A percentile compares a stretch with the other conserved stretches of the same genome.
phyloP scores from a whole-genome alignment of 805 yeast genomes.

The Spathaspora gorwiae region DNA sequence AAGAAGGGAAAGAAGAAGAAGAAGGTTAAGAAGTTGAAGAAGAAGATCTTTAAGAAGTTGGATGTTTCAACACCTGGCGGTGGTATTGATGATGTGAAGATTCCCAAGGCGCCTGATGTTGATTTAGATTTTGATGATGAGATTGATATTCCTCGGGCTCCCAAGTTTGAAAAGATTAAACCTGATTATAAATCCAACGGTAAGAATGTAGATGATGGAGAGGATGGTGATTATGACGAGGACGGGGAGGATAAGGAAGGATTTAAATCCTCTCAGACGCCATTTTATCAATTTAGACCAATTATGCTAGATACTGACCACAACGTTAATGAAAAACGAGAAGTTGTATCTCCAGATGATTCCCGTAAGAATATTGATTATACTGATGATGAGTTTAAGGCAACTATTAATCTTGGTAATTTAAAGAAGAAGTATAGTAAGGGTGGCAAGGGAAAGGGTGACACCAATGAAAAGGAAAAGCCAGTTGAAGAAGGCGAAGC shows the following conservation, averaged over 20 bases:
- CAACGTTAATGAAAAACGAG: background rate
- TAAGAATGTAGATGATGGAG: too few relatives aligned
- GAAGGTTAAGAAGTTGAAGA: conserved; percentile 16
- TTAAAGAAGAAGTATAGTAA: background rate
- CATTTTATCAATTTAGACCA: too few relatives aligned
- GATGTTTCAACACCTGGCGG: too few relatives aligned
- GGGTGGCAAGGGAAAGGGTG: conserved; percentile 1
- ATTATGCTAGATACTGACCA: background rate
- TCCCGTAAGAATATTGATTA: conserved; percentile 3
- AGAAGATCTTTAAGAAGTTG: conserved; percentile 9
- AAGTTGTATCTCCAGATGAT: conserved; percentile 2
- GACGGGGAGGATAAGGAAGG: background rate
- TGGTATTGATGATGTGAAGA: background rate
- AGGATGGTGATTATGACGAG: background rate
- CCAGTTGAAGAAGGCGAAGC: background rate
- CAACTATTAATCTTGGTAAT: conserved; percentile 1
- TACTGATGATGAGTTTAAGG: background rate
- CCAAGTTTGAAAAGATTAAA: too few relatives aligned
- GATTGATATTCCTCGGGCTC: too few relatives aligned
- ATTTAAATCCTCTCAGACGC: too few relatives aligned
- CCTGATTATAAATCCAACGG: too few relatives aligned
- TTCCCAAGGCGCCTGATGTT: too few relatives aligned
- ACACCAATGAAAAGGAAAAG: background rate
- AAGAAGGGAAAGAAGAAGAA: conserved; percentile 10
- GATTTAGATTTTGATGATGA: too few relatives aligned